Conservation (phyloP, 441 rosid genomes). For the Breynia disticha region DNA sequence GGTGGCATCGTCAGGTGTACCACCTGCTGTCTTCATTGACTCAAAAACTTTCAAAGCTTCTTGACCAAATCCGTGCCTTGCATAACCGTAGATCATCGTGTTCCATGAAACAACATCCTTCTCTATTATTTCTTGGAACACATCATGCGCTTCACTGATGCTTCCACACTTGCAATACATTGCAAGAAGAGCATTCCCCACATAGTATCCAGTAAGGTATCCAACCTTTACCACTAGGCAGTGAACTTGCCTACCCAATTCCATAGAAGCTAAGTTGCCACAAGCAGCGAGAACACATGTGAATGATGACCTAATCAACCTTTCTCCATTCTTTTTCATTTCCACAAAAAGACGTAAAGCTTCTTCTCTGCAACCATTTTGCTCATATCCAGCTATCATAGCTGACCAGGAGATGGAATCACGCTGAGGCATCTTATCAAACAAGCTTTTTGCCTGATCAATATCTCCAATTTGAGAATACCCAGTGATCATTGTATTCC, state of each 20-base stretch:
- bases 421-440: constrained; percentile 50
- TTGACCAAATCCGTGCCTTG: constrained; percentile 60
- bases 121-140: constrained; percentile 47
- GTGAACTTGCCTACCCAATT: constrained; percentile 62
- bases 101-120: constrained; percentile 73
- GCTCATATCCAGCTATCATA: constrained; percentile 62
- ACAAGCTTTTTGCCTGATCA: constrained; percentile 36
- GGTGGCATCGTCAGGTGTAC: constrained; percentile 59
- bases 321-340: constrained; percentile 55
- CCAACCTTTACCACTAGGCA: constrained; percentile 56
- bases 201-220: constrained; percentile 49
- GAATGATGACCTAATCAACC: constrained; percentile 50
- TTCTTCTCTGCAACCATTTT: constrained; percentile 44
- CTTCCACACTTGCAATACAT: constrained; percentile 76
- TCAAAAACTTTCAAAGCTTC: constrained; percentile 49
- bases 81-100: constrained; percentile 63
- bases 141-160: constrained; percentile 53
- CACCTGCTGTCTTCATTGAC: constrained; percentile 49
- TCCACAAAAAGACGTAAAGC: constrained; percentile 39
- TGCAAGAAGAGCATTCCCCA: constrained; percentile 60
- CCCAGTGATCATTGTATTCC: constrained; percentile 76
- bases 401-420: constrained; percentile 78
- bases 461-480: constrained; percentile 49
- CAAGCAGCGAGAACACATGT: constrained; percentile 54
- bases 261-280: constrained; percentile 56